These are phyloP conservation scores for Neurospora sp. DNA, from an alignment of 495 filamentous ascomycete species.

Conservation along the genomic window DNA sequence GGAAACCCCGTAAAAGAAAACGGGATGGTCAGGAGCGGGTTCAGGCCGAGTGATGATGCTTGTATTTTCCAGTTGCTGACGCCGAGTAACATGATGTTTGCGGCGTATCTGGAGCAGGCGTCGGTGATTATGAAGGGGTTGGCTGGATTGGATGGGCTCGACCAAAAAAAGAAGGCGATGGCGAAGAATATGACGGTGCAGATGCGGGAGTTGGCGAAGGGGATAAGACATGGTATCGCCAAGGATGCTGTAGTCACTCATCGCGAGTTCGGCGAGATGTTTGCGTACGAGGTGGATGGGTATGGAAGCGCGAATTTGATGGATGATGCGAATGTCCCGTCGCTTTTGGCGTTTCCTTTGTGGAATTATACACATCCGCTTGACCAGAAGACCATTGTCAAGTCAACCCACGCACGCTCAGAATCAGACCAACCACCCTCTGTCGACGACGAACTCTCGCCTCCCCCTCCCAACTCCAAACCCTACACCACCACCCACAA, in stretches of 20 bases:
- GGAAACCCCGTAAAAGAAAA: constrained; percentile 51
- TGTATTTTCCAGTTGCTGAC: constrained; percentile 50
- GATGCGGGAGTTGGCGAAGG: constrained; percentile 43
- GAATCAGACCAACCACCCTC: background rate
- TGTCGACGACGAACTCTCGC: background rate
- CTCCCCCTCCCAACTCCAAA: background rate
- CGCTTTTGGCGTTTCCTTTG: constrained; percentile 37
- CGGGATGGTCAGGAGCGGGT: constrained; percentile 51
- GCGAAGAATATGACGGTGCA: constrained; percentile 32
- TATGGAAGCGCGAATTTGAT: constrained; percentile 49
- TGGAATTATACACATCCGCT: constrained; percentile 20
- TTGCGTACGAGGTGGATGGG: constrained; percentile 54
- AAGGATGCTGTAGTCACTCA: constrained; percentile 23
- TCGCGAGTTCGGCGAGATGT: constrained; percentile 35
- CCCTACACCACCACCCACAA: constrained; percentile 4
- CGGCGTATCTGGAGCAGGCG: constrained; percentile 43
- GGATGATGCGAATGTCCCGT: constrained; percentile 57
- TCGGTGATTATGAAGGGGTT: constrained; percentile 44
- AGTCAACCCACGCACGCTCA: constrained; percentile 1
- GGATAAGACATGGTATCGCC: constrained; percentile 44
- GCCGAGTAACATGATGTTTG: constrained; percentile 58
- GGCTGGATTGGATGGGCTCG: constrained; percentile 15
- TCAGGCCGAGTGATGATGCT: constrained; percentile 53
- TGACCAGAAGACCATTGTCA: background rate
- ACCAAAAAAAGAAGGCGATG: background rate